A percentile compares a stretch with the other conserved stretches of the same genome.
Evolutionary conservation across 164 flowering plant genomes (phyloP).

Genomic region (Magnolia kwangsiensis): DNA sequence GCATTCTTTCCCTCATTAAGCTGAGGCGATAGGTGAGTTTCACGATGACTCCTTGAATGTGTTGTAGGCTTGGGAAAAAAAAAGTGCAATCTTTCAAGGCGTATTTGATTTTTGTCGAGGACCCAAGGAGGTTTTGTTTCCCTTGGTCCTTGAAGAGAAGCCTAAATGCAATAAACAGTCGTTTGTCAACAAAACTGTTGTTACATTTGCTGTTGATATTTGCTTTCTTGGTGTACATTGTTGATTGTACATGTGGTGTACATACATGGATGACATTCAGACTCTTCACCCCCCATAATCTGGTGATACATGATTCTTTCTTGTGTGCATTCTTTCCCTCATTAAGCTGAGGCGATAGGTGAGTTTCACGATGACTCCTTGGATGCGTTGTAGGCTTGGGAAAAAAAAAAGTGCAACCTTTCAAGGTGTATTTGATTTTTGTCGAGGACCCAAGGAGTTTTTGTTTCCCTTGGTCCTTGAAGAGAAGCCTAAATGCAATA

Average conservation of each 20-base stretch:
- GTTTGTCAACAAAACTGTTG: neutral
- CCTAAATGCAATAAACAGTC: neutral
- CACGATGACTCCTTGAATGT: neutral
- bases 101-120: neutral
- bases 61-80: neutral
- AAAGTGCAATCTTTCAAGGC: neutral
- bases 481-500: neutral
- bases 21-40: neutral
- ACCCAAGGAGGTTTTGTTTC: neutral
- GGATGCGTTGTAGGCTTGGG: neutral
- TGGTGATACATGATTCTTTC: constrained; percentile 1
- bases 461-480: neutral
- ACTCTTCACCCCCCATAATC: neutral
- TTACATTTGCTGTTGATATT: neutral
- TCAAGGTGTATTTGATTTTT: neutral
- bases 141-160: neutral
- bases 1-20: constrained; percentile 1
- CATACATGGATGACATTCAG: neutral
- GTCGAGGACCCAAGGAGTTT: neutral
- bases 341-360: neutral
- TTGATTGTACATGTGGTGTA: neutral
- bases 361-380: neutral
- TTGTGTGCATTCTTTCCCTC: constrained; percentile 4
- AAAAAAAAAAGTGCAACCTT: neutral
- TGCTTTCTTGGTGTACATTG: neutral